A percentile compares a stretch with the other conserved stretches of the same genome.
These are phyloP conservation scores for Citrus trifoliata DNA, from an alignment of 345 rosid genomes.

Conservation along the genomic window DNA sequence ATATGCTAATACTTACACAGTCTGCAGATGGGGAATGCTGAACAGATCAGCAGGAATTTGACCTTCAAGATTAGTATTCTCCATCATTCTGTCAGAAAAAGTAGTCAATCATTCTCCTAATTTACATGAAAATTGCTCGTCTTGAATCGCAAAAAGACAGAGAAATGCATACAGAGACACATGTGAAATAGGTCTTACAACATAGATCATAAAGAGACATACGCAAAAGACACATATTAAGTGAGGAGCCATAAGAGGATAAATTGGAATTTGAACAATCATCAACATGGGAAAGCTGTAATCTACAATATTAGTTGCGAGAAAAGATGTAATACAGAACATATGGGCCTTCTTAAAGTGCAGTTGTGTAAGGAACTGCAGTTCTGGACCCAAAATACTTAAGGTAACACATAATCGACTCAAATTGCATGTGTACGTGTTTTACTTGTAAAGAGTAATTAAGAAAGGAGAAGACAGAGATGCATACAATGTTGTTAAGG, in stretches of 20 bases:
- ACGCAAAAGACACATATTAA: neutral
- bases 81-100: conserved; percentile 54
- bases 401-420: neutral
- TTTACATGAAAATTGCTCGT: neutral
- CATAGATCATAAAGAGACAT: neutral
- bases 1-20: conserved; percentile 50
- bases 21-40: conserved; percentile 54
- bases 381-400: too few relatives aligned
- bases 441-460: neutral
- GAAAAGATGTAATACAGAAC: neutral
- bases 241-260: neutral
- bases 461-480: conserved; percentile 12
- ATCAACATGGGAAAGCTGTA: neutral
- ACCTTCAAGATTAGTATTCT: conserved; percentile 47
- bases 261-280: neutral
- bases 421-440: neutral
- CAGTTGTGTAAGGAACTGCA: neutral
- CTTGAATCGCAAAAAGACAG: neutral
- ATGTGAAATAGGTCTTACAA: neutral
- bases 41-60: conserved; percentile 51
- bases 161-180: neutral
- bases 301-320: neutral
- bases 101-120: neutral
- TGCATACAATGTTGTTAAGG: conserved; percentile 71
- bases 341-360: neutral